These are phyloP conservation scores for Botrytis galanthina DNA, from an alignment of 2,329 filamentous ascomycete genomes.

Conservation along the genomic window DNA sequence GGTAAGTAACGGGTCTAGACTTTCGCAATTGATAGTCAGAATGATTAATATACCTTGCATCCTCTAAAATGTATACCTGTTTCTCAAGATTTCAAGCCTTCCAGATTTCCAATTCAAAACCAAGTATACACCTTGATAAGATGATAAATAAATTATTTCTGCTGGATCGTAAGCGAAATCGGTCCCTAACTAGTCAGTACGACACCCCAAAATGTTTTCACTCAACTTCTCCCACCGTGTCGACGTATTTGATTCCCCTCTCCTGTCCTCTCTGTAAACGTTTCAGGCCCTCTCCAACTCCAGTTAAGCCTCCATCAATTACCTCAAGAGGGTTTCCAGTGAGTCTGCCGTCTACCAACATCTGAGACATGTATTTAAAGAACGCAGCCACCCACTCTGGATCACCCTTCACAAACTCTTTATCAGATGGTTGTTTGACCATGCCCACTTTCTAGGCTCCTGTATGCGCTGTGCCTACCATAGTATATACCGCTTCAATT, in stretches of 20 bases:
- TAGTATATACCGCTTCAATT: conserved; percentile 2
- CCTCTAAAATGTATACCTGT: background rate
- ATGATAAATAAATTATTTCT: background rate
- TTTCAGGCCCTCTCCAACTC: conserved; percentile 49
- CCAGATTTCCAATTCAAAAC: background rate
- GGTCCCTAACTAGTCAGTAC: background rate
- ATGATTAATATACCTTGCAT: background rate
- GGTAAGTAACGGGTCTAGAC: background rate
- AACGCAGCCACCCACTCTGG: background rate
- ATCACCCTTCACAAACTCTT: background rate
- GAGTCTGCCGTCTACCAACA: conserved; percentile 49
- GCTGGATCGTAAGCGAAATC: background rate
- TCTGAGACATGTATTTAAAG: conserved; percentile 31
- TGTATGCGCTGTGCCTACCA: conserved; percentile 5
- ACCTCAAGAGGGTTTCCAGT: conserved; percentile 50
- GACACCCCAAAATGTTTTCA: background rate
- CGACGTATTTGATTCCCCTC: conserved; percentile 62
- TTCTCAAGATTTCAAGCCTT: background rate
- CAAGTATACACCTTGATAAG: background rate
- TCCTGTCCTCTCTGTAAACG: conserved; percentile 58
- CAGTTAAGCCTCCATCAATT: conserved; percentile 46
- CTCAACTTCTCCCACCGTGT: conserved; percentile 33
- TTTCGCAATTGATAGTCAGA: background rate
- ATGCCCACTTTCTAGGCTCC: background rate
- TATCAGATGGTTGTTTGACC: conserved; percentile 7